Evolutionary conservation across 495 filamentous ascomycete genomes (phyloP), one percentile per base, ranked within the genome.

Genomic region (Apodospora peruviana): DNA sequence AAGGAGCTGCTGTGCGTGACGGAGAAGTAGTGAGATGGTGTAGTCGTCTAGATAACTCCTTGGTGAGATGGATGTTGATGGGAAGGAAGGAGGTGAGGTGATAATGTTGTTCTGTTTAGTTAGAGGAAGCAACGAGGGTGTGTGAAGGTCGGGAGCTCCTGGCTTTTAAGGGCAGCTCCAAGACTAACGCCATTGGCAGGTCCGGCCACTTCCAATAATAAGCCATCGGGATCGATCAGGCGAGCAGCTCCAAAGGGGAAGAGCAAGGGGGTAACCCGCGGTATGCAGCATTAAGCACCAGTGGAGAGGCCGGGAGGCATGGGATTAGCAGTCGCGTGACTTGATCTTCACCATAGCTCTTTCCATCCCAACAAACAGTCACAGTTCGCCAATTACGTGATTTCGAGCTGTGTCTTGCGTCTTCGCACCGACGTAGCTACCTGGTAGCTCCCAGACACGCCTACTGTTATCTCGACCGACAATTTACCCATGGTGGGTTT

Each of bases 191-290:
- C 41, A 47, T 37, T 43, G 27, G 24, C 12, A 27, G 34, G 12
- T n/a, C 44, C 19, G 21, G 20, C 36, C 14, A 41, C n/a, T n/a
- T n/a, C n/a, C n/a, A n/a, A 20, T 19, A 36, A 22, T 39, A 48
- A 43, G 45, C 58, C 58, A 61, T 27, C 22, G 51, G 24, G 23
- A 40, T 50, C 52, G 53, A 60, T 65, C 61, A 65, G 59, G 52
- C 59, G 56, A 60, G 56, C 59, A 56, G 44, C 55, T 50, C 56
- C 58, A 58, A 61, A 50, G 47, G 61, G 48, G 58, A 64, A 48
- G 52, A 50, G 50, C 58, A 59, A 52, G 54, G 62, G 57, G 37
- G 29, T 2, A 8, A 41, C 39, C 19, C 5, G 19, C 9, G 5
- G 27, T 44, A 4, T n/a, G 8, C 25, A 38, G 22, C 12, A 27